These are phyloP conservation scores for Vitis rotundifolia DNA, from an alignment of 164 flowering plant species.

Conservation along the genomic window DNA sequence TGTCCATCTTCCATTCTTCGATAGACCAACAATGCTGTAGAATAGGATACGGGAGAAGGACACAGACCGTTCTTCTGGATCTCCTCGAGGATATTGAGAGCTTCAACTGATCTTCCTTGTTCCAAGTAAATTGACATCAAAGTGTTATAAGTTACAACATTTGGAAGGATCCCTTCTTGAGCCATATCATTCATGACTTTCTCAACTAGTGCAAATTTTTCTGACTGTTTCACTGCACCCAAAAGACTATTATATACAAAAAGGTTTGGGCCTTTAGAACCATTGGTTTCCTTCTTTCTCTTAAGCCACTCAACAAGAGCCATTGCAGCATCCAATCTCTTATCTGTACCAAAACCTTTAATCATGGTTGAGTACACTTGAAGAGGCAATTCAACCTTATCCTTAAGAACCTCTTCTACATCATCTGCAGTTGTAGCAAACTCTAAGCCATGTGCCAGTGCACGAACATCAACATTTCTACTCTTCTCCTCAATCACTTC, in stretches of 20 bases:
- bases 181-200: constrained; percentile 68
- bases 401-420: constrained; percentile 73
- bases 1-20: constrained; percentile 74
- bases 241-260: constrained; percentile 80
- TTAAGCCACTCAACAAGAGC: constrained; percentile 85
- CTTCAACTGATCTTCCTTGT: constrained; percentile 54
- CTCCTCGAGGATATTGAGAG: constrained; percentile 58
- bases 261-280: constrained; percentile 54
- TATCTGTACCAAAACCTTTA: constrained; percentile 70
- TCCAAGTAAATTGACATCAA: constrained; percentile 73
- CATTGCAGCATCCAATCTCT: constrained; percentile 57
- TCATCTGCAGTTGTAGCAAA: constrained; percentile 67
- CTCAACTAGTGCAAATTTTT: constrained; percentile 40
- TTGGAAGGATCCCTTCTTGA: constrained; percentile 56
- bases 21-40: constrained; percentile 78
- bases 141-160: constrained; percentile 77
- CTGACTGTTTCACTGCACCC: constrained; percentile 73
- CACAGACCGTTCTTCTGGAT: constrained; percentile 54
- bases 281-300: constrained; percentile 47
- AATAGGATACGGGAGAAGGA: constrained; percentile 75
- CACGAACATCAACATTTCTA: constrained; percentile 64
- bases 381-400: constrained; percentile 59
- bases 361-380: constrained; percentile 74
- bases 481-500: constrained; percentile 18
- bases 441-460: constrained; percentile 53